phyloP scores from a whole-genome alignment of 306 rosid genomes.

The Medicago arabica region DNA sequence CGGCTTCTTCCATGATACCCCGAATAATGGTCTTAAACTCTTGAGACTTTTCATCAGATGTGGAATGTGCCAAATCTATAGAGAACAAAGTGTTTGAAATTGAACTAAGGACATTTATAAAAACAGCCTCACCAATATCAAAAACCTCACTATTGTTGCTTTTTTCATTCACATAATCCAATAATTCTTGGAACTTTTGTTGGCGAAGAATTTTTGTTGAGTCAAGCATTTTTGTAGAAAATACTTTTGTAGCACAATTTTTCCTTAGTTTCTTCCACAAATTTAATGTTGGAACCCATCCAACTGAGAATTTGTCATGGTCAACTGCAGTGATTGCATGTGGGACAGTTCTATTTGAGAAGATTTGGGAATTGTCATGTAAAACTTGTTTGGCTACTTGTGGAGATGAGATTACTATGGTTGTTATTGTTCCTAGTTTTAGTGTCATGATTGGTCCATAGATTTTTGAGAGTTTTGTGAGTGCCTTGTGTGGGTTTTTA shows the following conservation, averaged over 20 bases:
- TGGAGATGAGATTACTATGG: conserved; percentile 41
- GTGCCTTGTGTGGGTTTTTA: conserved; percentile 17
- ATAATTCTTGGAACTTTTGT: conserved; percentile 13
- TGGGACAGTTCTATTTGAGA: conserved; percentile 27
- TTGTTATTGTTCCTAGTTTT: conserved; percentile 31
- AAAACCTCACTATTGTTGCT: conserved; percentile 16
- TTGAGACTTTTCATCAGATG: conserved; percentile 19
- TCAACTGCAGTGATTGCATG: not conserved
- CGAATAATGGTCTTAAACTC: conserved; percentile 5
- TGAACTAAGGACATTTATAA: conserved; percentile 2
- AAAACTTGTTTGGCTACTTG: conserved; percentile 33
- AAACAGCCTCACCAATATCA: conserved; percentile 32
- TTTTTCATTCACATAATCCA: conserved; percentile 22
- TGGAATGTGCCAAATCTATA: conserved; percentile 13
- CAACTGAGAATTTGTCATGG: not conserved
- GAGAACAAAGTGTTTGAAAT: conserved; percentile 35
- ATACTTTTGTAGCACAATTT: conserved; percentile 38
- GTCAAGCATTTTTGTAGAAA: conserved; percentile 28
- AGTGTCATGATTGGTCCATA: conserved; percentile 40
- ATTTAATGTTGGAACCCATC: not conserved
- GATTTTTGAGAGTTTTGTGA: conserved; percentile 30
- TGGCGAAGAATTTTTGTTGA: conserved; percentile 24
- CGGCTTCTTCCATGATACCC: conserved; percentile 19
- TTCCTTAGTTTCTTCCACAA: conserved; percentile 32
- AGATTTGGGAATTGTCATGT: not conserved